Evolutionary conservation across 208 protist species (phyloP), one percentile per base, ranked within the genome.

Genomic region (Angomonas deanei): DNA sequence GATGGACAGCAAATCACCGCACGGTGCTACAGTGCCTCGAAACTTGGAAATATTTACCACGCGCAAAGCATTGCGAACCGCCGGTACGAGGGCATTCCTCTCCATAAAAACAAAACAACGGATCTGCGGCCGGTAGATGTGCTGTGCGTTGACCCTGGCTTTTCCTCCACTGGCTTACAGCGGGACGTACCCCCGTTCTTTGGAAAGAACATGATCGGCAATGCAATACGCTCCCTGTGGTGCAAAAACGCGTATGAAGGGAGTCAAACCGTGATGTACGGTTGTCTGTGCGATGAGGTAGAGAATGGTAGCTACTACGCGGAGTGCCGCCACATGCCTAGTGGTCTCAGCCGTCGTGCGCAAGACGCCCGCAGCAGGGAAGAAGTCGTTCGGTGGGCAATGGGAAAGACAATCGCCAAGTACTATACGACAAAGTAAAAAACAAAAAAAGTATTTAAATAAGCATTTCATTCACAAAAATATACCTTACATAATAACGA

Each of bases 31-130:
- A 87, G 82, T 42, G 81, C 82, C 1, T 89, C 85, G 13, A 92
- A 92, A 64, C 69, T 92, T 30, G 85, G 85, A n/a, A 92, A 92
- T 56, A 74, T 92, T 26, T 92, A 84, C 63, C 85, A 92, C 69
- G 85, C 82, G 2, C 78, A 92, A 63, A 85, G 70, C 32, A 66
- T 92, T 32, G 85, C 82, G 31, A 64, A 21, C 24, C 78, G 85
- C 23, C 79, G 80, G 42, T 92, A 92, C 61, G 85, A 92, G 59
- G 76, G 81, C 52, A 82, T 92, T 21, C 82, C 85, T 10, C 60
- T 82, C 8, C 8, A 42, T 15, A 8, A 42, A 15, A 85, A 85
- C 48, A 33, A 64, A 30, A 75, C 72, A 8, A 81, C 74, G n/a
- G 77, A 86, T 27, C 60, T 87, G 60, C 75, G 73, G 24, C 85